Evolutionary conservation across 116 monocot species (phyloP).

Genomic region (Papilionanthe hybrid): DNA sequence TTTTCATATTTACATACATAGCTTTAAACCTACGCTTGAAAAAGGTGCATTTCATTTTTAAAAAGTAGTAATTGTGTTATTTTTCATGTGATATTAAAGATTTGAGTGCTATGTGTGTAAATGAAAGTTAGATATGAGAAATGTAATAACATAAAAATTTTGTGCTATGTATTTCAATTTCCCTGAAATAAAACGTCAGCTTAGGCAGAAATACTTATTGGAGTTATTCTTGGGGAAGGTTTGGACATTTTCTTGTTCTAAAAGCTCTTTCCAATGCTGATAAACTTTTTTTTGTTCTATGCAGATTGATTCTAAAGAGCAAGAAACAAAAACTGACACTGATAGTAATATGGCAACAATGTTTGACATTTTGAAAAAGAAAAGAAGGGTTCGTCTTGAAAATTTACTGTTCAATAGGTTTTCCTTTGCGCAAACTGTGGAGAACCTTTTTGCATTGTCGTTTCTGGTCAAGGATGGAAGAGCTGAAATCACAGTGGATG

Average conservation of each 20-base stretch:
- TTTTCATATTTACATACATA: too few relatives aligned
- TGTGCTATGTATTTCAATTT: too few relatives aligned
- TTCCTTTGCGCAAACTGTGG: constrained; percentile 94
- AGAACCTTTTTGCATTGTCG: constrained; percentile 91
- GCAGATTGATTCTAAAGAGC: constrained; percentile 48
- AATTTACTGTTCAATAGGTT: constrained; percentile 64
- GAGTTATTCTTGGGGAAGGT: background rate
- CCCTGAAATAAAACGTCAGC: background rate
- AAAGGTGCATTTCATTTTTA: too few relatives aligned
- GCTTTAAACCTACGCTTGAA: too few relatives aligned
- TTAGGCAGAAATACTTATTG: background rate
- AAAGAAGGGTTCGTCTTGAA: constrained; percentile 55
- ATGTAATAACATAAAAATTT: too few relatives aligned
- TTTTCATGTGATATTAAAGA: too few relatives aligned
- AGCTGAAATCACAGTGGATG: constrained; percentile 62
- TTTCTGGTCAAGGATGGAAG: constrained; percentile 96
- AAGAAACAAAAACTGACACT: constrained; percentile 64
- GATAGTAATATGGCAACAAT: constrained; percentile 85
- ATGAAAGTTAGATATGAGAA: too few relatives aligned
- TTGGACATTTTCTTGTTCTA: background rate
- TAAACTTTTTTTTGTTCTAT: constrained; percentile 2
- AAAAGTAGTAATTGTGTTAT: too few relatives aligned
- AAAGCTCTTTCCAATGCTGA: background rate
- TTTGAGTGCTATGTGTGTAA: too few relatives aligned
- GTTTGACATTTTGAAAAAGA: constrained; percentile 73